phyloP scores from a whole-genome alignment of 164 flowering plant species.

The Aristolochia contorta region DNA sequence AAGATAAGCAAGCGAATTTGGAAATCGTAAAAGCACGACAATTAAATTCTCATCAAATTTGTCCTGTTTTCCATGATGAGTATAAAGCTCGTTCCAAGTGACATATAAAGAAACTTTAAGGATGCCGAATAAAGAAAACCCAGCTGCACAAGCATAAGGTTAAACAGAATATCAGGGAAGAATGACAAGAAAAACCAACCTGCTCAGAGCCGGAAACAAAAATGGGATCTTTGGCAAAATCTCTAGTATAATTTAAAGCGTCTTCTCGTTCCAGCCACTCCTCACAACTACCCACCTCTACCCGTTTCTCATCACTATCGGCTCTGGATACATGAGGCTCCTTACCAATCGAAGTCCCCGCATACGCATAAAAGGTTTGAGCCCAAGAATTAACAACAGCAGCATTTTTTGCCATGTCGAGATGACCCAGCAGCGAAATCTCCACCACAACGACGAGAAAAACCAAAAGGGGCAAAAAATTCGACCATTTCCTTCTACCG shows the following conservation, averaged over 20 bases:
- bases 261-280: conserved; percentile 79
- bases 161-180: not conserved
- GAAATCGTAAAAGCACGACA: not conserved
- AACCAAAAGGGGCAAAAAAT: conserved; percentile 49
- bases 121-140: too few relatives aligned
- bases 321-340: conserved; percentile 1
- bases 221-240: conserved; percentile 61
- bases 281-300: conserved; percentile 33
- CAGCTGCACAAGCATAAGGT: not conserved
- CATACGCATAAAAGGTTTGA: conserved; percentile 29
- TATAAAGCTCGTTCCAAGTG: too few relatives aligned
- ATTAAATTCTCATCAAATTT: too few relatives aligned
- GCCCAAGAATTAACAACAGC: conserved; percentile 57
- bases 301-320: conserved; percentile 5
- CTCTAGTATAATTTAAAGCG: conserved; percentile 55
- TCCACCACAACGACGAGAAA: conserved; percentile 61
- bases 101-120: too few relatives aligned
- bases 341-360: conserved; percentile 1
- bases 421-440: conserved; percentile 60
- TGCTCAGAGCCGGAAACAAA: conserved; percentile 48
- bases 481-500: conserved; percentile 45
- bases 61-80: too few relatives aligned
- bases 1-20: not conserved
- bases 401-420: conserved; percentile 69
- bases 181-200: conserved; percentile 29